These are phyloP conservation scores for Nitzschia sp. DNA, from an alignment of 108 stramenopile genomes.

Conservation along the genomic window DNA sequence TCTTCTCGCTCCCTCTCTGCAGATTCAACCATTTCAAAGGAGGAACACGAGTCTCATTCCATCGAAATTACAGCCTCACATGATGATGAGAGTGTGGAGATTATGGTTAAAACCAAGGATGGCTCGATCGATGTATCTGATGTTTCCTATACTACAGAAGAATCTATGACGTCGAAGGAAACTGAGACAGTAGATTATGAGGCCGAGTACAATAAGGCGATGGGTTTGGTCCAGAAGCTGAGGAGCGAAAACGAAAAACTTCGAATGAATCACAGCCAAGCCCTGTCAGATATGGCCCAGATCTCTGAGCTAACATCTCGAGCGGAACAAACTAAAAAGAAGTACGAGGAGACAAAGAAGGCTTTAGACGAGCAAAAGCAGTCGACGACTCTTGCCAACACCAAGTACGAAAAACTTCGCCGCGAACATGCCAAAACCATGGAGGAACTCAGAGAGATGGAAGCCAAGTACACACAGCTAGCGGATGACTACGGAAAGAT, in stretches of 20 bases:
- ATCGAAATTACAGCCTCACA: slow-evolving; percentile 2
- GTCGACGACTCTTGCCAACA: slow-evolving; percentile 6
- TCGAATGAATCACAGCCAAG: slow-evolving; percentile 6
- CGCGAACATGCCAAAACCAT: slow-evolving; percentile 16
- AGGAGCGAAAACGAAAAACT: slow-evolving; percentile 23
- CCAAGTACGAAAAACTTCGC: slow-evolving; percentile 24
- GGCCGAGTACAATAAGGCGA: slow-evolving; percentile 6
- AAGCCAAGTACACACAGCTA: slow-evolving; percentile 12
- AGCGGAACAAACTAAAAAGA: slow-evolving; percentile 1
- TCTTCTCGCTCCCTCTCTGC: not conserved
- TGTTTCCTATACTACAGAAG: not conserved
- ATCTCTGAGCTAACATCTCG: slow-evolving; percentile 5
- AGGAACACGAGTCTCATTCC: not conserved
- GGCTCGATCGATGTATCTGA: not conserved
- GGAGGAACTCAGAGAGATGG: slow-evolving; percentile 1
- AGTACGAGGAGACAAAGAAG: slow-evolving; percentile 10
- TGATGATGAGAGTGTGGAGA: slow-evolving; percentile 7
- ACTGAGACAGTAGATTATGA: not conserved
- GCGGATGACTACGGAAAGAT: slow-evolving; percentile 16
- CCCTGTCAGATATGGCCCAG: slow-evolving; percentile 9
- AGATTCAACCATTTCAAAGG: not conserved
- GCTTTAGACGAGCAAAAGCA: slow-evolving; percentile 22
- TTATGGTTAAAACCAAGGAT: not conserved
- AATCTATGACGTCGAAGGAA: not conserved
- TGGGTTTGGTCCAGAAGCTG: slow-evolving; percentile 3